These are phyloP conservation scores for Aspergillus sp. DNA, from an alignment of 2,329 filamentous ascomycete genomes.

Conservation along the genomic window DNA sequence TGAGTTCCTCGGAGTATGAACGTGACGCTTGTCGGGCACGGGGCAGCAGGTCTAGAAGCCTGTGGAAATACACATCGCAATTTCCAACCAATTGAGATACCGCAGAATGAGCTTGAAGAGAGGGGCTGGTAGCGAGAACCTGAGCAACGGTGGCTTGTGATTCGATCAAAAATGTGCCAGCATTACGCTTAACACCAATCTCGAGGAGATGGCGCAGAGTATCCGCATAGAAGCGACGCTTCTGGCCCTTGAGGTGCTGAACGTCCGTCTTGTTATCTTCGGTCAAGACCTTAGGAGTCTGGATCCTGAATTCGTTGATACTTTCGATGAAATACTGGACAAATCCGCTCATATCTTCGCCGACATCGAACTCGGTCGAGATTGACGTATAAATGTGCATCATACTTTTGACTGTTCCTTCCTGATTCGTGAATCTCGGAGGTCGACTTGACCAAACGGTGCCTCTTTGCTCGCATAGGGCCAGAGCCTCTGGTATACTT, in stretches of 20 bases:
- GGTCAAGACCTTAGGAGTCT: constrained; percentile 78
- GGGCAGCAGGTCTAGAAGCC: constrained; percentile 73
- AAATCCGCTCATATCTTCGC: constrained; percentile 68
- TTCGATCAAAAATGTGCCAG: constrained; percentile 72
- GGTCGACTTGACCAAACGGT: constrained; percentile 52
- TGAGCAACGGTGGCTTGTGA: constrained; percentile 73
- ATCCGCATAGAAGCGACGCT: constrained; percentile 88
- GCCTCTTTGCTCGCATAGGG: constrained; percentile 35
- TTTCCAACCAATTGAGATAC: constrained; percentile 38
- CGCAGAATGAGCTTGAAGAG: constrained; percentile 34
- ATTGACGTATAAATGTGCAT: constrained; percentile 61
- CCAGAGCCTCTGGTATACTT: constrained; percentile 37
- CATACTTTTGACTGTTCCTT: constrained; percentile 76
- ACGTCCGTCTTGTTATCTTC: constrained; percentile 84
- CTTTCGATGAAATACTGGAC: constrained; percentile 69
- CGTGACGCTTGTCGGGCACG: constrained; percentile 68
- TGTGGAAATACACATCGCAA: constrained; percentile 76
- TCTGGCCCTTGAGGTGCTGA: constrained; percentile 88
- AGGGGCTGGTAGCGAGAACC: constrained; percentile 66
- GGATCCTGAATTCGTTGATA: constrained; percentile 75
- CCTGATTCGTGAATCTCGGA: constrained; percentile 71
- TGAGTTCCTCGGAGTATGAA: constrained; percentile 84
- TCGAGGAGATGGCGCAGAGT: constrained; percentile 78
- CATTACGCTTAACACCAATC: constrained; percentile 88
- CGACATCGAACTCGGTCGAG: constrained; percentile 58